Conservation (phyloP, 192 early-diverging fungal species). For the Umbelopsis sp. region DNA sequence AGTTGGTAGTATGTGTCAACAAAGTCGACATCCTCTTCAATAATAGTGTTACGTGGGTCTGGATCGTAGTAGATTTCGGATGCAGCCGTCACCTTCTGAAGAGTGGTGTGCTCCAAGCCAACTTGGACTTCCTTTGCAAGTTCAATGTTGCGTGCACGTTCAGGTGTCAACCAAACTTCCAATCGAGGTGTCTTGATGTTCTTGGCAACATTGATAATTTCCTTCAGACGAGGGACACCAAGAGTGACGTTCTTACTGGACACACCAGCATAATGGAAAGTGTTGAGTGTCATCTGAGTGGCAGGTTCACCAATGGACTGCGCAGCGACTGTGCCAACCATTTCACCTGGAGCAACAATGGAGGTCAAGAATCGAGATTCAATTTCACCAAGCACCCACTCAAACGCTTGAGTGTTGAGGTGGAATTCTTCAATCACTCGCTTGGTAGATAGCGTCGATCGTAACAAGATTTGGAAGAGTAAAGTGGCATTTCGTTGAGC, state of each 20-base stretch:
- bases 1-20: slow-evolving; percentile 83
- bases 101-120: slow-evolving; percentile 88
- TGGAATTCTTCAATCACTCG: slow-evolving; percentile 91
- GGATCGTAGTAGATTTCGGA: slow-evolving; percentile 99
- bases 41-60: slow-evolving; percentile 75
- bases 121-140: slow-evolving; percentile 89
- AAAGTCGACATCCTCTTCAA: slow-evolving; percentile 89
- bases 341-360: slow-evolving; percentile 93
- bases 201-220: slow-evolving; percentile 98
- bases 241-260: slow-evolving; percentile 95
- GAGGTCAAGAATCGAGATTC: slow-evolving; percentile 88
- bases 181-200: slow-evolving; percentile 95
- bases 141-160: slow-evolving; percentile 73
- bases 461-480: slow-evolving; percentile 81
- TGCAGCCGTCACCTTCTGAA: slow-evolving; percentile 77
- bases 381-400: slow-evolving; percentile 95
- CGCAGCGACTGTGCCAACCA: slow-evolving; percentile 97
- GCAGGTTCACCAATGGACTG: slow-evolving; percentile 99
- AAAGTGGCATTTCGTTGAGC: slow-evolving; percentile 93
- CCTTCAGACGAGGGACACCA: slow-evolving; percentile 98
- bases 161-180: slow-evolving; percentile 71
- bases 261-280: slow-evolving; percentile 99
- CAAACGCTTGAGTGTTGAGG: slow-evolving; percentile 84
- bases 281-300: slow-evolving; percentile 99
- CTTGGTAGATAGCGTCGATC: slow-evolving; percentile 81